Evolutionary conservation across 495 filamentous ascomycete genomes (phyloP), one percentile per base, ranked within the genome.

Genomic region (Pyronema domesticum): DNA sequence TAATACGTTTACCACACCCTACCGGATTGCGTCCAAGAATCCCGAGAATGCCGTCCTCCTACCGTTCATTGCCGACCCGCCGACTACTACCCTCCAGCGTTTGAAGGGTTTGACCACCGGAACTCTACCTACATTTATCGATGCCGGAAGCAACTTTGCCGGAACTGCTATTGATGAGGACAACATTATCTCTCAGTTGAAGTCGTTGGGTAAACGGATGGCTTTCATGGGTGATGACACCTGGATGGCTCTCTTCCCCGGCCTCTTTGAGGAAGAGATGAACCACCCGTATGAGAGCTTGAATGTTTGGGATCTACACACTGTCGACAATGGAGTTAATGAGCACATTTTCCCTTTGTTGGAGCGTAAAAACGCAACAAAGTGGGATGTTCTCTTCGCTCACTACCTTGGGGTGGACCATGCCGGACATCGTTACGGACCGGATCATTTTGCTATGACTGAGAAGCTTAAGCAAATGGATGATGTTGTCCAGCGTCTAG

Each of bases 131-230:
- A 95, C 91, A 3, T 95, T 98, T 65, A 73, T 95, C 33, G 91
- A 98, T 67, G 76, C 82, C 10, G 91, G 91, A 3, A 93, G 85
- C 18, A 96, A 89, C 68, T 98, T 98, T 65, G 86, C 89, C 6
- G 91, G 91, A 6, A 93, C 85, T 14, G 85, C 87, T n/a, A 95
- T 98, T 62, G 87, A 95, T 51, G 91, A 98, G 69, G 91, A 98
- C 65, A 98, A 96, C 59, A 62, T 98, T 42, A 73, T 98, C 30
- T 81, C 80, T 60, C 91, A 96, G 65, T 67, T 95, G 59, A 79
- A 77, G 54, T 72, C 78, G 49, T 80, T 81, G 11, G 87, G 86
- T 9, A 93, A 86, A 72, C 82, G 75, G 56, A 75, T 96, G 47
- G 93, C 88, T 23, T 94, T 96, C 61, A 74, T 96, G 40, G 91